Base-by-base conservation (phyloP, 176 grass and related monocot genomes). In the Musa itinerans region DNA sequence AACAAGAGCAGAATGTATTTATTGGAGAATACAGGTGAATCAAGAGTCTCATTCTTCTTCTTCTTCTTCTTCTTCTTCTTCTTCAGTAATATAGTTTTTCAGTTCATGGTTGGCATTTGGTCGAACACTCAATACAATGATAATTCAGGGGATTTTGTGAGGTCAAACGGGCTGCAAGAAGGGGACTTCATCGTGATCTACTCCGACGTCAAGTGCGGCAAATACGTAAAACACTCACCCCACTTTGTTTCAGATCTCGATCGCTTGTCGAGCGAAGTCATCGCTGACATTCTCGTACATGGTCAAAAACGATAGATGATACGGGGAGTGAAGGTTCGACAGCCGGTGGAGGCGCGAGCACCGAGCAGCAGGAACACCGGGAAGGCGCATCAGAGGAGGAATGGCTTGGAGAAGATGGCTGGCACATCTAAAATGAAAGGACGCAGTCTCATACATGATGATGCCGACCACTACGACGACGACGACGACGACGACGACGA, bases 1-100 rank as follows among this genome's bases (percentile, higher is more conserved):
- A 99, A 99, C 84, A 94, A 99, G 88, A 99, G 95, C 83, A 91
- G 95, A 25, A 99, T 99, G 95, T 94, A 99, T 84, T 88, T 99
- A 53, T 68, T 99, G 4, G 90, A 99, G 80, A 94, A 94, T 20
- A 99, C 94, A 0, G 94, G 94, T 88, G 79, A 56, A 17, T 22
- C 16, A 13, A 62, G 23, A 64, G n/a, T 67, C 17, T 61, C 27
- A 16, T 10, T 62, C 52, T 5, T 14, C 15, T 26, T 56, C 10
- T 12, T 26, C 9, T 1, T 43, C 7, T n/a, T n/a, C n/a, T 10
- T 62, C 52, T 5, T 14, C 15, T 26, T 56, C 10, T 12, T 26
- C 9, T 1, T 43, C 7, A 23, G 13, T 10, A 17, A 22, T 13
- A 19, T 77, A 15, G 21, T 23, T 21, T 2, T 51, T 23, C 9